Percentiles rank a stretch among this genome's conserved stretches.
These are phyloP conservation scores for Aurinia saxatilis DNA, from an alignment of 345 rosid species.

Conservation along the genomic window DNA sequence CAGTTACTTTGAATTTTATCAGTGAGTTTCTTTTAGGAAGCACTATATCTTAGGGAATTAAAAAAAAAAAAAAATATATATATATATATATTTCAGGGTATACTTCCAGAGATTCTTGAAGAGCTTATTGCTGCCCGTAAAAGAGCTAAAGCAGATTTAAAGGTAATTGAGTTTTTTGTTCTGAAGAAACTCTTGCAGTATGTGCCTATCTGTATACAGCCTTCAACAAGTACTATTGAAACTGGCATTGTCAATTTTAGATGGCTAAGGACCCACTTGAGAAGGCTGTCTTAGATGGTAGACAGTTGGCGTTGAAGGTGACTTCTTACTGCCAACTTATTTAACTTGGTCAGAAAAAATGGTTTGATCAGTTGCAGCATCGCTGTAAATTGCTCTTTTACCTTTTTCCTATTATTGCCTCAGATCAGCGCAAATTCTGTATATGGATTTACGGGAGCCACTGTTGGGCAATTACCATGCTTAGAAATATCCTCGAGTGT, in stretches of 20 bases:
- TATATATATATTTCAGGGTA: slow-evolving; percentile 58
- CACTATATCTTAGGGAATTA: neutral
- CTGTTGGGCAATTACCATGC: slow-evolving; percentile 89
- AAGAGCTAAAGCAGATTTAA: slow-evolving; percentile 93
- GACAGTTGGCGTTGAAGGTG: slow-evolving; percentile 94
- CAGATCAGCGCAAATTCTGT: slow-evolving; percentile 98
- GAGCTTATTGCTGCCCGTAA: slow-evolving; percentile 85
- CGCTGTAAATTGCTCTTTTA: neutral
- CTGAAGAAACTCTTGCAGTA: neutral
- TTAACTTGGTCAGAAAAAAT: neutral
- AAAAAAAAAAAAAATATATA: neutral
- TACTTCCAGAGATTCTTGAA: slow-evolving; percentile 99
- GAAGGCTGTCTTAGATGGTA: slow-evolving; percentile 95
- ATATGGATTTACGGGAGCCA: slow-evolving; percentile 97
- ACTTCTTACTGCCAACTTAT: slow-evolving; percentile 12
- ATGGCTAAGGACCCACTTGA: slow-evolving; percentile 95
- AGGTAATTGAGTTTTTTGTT: slow-evolving; percentile 39
- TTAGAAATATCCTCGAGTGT: slow-evolving; percentile 95
- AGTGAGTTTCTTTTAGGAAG: neutral
- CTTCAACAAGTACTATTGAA: neutral
- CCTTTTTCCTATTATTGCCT: slow-evolving; percentile 9
- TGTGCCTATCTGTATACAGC: neutral
- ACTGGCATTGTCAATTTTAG: slow-evolving; percentile 36
- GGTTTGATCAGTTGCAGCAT: neutral
- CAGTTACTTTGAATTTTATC: neutral